phyloP scores from a whole-genome alignment of 495 filamentous ascomycete species.

The Neurospora africana region DNA sequence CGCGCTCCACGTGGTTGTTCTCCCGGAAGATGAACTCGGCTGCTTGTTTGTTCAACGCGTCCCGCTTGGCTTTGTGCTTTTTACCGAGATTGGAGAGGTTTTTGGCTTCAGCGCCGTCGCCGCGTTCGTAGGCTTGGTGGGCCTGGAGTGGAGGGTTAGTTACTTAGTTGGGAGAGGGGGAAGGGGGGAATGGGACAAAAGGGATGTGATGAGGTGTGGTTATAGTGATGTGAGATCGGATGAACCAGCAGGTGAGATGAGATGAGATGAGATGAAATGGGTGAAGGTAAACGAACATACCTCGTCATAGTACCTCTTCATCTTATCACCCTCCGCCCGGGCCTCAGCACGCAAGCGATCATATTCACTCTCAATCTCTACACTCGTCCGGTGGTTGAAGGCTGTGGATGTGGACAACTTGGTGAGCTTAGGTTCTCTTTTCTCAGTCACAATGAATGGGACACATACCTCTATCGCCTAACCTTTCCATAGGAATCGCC shows the following conservation, averaged over 20 bases:
- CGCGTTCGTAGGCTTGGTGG: conserved; percentile 66
- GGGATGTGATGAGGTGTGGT: not conserved
- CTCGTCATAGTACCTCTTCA: conserved; percentile 60
- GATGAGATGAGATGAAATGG: not conserved
- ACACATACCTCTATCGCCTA: not conserved
- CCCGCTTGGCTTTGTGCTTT: conserved; percentile 64
- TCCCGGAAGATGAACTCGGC: conserved; percentile 89
- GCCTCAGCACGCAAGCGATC: conserved; percentile 82
- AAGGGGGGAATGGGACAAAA: not conserved
- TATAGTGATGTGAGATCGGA: not conserved
- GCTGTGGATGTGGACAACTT: conserved; percentile 37
- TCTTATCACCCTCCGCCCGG: conserved; percentile 63
- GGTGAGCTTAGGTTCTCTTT: not conserved
- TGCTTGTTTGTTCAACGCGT: conserved; percentile 76
- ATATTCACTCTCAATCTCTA: conserved; percentile 72
- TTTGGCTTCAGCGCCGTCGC: conserved; percentile 73
- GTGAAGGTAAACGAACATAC: conserved; percentile 27
- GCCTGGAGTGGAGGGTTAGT: conserved; percentile 35
- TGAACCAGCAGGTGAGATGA: not conserved
- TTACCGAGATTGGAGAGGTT: conserved; percentile 77
- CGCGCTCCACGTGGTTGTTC: conserved; percentile 67
- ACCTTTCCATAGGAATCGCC: not conserved
- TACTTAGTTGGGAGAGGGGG: not conserved
- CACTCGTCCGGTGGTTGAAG: conserved; percentile 65
- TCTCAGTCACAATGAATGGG: not conserved